Conservation (phyloP, 2,329 filamentous ascomycete genomes). For the Exophiala aquamarina region DNA sequence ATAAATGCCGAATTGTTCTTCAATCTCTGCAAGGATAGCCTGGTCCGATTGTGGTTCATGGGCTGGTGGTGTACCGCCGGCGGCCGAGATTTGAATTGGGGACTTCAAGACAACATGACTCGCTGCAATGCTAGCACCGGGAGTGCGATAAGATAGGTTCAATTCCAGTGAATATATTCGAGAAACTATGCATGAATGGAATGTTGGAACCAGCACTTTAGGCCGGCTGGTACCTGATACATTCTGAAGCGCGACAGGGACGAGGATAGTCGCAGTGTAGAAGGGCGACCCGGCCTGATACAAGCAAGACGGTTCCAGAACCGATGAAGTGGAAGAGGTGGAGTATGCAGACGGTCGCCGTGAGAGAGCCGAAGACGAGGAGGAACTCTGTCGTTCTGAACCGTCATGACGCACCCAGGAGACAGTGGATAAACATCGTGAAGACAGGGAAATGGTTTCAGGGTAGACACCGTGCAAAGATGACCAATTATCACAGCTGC, state of each 20-base stretch:
- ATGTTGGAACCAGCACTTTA: slow-evolving; percentile 63
- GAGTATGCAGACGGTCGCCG: slow-evolving; percentile 28
- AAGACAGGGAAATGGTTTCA: slow-evolving; percentile 54
- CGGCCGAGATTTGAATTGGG: slow-evolving; percentile 42
- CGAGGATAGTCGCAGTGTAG: slow-evolving; percentile 63
- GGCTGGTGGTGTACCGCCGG: slow-evolving; percentile 18
- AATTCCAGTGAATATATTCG: slow-evolving; percentile 63
- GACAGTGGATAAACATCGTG: slow-evolving; percentile 56
- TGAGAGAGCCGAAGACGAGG: slow-evolving; percentile 38
- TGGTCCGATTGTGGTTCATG: slow-evolving; percentile 14
- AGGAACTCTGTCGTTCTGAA: slow-evolving; percentile 38
- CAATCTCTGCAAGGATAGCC: slow-evolving; percentile 23
- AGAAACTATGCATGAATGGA: slow-evolving; percentile 68
- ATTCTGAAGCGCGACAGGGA: slow-evolving; percentile 61
- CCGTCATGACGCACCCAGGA: slow-evolving; percentile 54
- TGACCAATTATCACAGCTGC: slow-evolving; percentile 39
- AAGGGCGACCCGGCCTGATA: slow-evolving; percentile 46
- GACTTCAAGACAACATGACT: slow-evolving; percentile 41
- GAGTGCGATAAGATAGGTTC: slow-evolving; percentile 53
- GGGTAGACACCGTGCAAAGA: slow-evolving; percentile 53
- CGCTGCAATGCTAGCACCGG: slow-evolving; percentile 43
- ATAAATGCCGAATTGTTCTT: slow-evolving; percentile 24
- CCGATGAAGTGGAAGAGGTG: slow-evolving; percentile 23
- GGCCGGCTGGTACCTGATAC: slow-evolving; percentile 7
- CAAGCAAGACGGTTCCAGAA: slow-evolving; percentile 31